Evolutionary conservation across 495 filamentous ascomycete genomes (phyloP).

Genomic region (Hypoxylon fragiforme): DNA sequence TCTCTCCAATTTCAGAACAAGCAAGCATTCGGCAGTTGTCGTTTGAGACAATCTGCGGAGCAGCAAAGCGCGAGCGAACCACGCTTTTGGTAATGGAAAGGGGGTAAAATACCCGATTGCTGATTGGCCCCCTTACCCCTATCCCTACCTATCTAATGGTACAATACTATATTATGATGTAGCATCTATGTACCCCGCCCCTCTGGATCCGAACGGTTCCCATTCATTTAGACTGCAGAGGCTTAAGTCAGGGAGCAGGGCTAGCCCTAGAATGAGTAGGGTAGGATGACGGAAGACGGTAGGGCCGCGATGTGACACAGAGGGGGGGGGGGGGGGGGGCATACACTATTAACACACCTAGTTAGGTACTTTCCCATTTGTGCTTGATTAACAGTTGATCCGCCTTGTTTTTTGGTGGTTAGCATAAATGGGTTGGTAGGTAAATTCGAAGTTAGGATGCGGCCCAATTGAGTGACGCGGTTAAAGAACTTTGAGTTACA

Average conservation of each 20-base stretch:
- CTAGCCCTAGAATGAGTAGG: slow-evolving; percentile 15
- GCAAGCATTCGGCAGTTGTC: slow-evolving; percentile 30
- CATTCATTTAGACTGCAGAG: slow-evolving; percentile 30
- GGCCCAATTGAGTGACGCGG: slow-evolving; percentile 5
- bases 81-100: slow-evolving; percentile 26
- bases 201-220: slow-evolving; percentile 25
- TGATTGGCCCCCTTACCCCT: slow-evolving; percentile 27
- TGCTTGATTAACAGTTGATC: slow-evolving; percentile 3
- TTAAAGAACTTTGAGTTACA: slow-evolving; percentile 12
- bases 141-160: slow-evolving; percentile 27
- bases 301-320: slow-evolving; percentile 5
- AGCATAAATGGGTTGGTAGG: neutral
- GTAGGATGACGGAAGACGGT: slow-evolving; percentile 14
- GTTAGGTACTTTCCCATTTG: neutral
- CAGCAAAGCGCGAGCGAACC: slow-evolving; percentile 12
- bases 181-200: slow-evolving; percentile 39
- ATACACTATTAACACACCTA: too few species aligned
- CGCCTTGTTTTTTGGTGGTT: slow-evolving; percentile 14
- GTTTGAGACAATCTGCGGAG: slow-evolving; percentile 16
- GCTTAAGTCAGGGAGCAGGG: slow-evolving; percentile 33
- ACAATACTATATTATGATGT: too few species aligned
- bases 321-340: neutral
- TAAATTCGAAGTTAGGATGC: neutral
- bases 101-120: slow-evolving; percentile 22
- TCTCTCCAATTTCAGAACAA: too few species aligned